These are phyloP conservation scores for Centrapalus pauciflorus DNA, from an alignment of 129 eudicot genomes.

Conservation along the genomic window DNA sequence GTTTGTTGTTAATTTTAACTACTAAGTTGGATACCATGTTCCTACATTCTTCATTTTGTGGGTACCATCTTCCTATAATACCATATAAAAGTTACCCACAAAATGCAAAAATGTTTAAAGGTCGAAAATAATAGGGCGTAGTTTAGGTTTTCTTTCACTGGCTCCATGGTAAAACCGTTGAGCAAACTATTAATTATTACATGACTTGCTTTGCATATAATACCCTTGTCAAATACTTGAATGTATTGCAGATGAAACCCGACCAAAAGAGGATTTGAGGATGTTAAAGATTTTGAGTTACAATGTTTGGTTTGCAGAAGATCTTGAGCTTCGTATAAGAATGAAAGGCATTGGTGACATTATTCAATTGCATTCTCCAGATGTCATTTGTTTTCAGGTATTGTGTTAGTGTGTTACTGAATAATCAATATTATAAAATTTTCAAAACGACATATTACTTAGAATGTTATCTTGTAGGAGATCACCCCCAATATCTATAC, in stretches of 20 bases:
- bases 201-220: neutral
- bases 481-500: conserved; percentile 62
- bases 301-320: conserved; percentile 93
- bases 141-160: too few relatives aligned
- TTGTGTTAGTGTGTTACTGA: neutral
- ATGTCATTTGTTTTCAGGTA: conserved; percentile 91
- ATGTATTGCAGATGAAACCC: conserved; percentile 26
- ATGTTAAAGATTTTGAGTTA: conserved; percentile 70
- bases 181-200: neutral
- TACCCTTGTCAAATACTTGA: conserved; percentile 1
- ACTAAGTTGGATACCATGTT: too few relatives aligned
- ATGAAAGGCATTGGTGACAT: conserved; percentile 81
- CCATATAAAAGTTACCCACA: neutral
- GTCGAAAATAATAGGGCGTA: too few relatives aligned
- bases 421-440: too few relatives aligned
- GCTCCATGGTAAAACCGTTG: too few relatives aligned
- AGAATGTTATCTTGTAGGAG: conserved; percentile 48
- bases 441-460: too few relatives aligned
- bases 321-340: conserved; percentile 61
- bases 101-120: neutral
- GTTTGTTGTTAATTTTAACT: neutral
- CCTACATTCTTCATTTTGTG: too few relatives aligned
- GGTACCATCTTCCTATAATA: neutral
- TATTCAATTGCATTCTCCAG: conserved; percentile 69
- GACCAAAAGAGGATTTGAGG: conserved; percentile 1